phyloP scores from a whole-genome alignment of 495 filamentous ascomycete genomes.

The Hypoxylon lenormandii region DNA sequence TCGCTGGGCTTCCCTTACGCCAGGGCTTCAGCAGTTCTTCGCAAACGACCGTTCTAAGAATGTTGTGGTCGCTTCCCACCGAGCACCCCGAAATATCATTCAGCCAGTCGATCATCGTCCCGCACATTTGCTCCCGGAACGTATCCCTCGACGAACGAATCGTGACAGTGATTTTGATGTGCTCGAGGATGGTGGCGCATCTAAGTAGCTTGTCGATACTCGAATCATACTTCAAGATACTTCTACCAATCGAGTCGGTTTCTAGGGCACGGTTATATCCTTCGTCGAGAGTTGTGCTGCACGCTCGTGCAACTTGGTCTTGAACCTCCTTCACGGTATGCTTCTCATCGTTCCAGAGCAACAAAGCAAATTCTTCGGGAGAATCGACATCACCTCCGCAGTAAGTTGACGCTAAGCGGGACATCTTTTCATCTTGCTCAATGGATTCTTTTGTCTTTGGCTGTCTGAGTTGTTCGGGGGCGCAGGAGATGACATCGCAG shows the following conservation, averaged over 20 bases:
- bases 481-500: constrained; percentile 96
- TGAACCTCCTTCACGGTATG: constrained; percentile 93
- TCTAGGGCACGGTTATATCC: constrained; percentile 83
- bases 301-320: constrained; percentile 89
- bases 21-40: constrained; percentile 89
- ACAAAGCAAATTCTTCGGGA: constrained; percentile 79
- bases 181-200: constrained; percentile 85
- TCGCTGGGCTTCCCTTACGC: constrained; percentile 85
- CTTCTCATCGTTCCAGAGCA: constrained; percentile 99
- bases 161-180: constrained; percentile 95
- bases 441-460: constrained; percentile 84
- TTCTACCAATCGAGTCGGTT: constrained; percentile 85
- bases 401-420: constrained; percentile 78
- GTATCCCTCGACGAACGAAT: constrained; percentile 93
- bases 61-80: constrained; percentile 80
- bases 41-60: constrained; percentile 83
- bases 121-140: constrained; percentile 97
- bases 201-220: constrained; percentile 77
- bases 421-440: constrained; percentile 80
- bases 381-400: constrained; percentile 71
- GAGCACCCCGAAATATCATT: constrained; percentile 90
- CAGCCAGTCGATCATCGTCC: constrained; percentile 97
- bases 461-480: constrained; percentile 90
- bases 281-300: constrained; percentile 74
- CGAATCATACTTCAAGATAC: constrained; percentile 78